A percentile compares a stretch with the other conserved stretches of the same genome.
These are phyloP conservation scores for Ceratobasidium sp. DNA, from an alignment of 1,284 basidiomycete genomes.

Conservation along the genomic window DNA sequence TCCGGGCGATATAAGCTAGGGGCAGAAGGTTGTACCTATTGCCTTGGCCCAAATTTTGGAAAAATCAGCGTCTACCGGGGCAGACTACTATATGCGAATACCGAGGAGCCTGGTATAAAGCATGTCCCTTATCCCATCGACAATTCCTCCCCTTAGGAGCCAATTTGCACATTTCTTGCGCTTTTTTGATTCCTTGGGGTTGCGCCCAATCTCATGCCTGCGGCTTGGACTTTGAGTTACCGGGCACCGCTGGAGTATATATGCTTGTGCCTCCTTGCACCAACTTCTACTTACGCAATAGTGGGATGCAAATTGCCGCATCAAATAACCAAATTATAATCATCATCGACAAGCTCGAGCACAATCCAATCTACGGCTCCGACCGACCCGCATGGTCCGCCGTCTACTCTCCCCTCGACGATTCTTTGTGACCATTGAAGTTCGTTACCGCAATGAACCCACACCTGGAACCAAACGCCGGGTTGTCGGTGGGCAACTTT, in stretches of 20 bases:
- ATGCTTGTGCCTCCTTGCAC: background rate
- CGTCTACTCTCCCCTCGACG: slow-evolving; percentile 75
- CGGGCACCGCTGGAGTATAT: slow-evolving; percentile 27
- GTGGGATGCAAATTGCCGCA: slow-evolving; percentile 9
- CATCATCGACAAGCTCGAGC: slow-evolving; percentile 86
- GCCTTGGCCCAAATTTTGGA: background rate
- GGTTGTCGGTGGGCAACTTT: slow-evolving; percentile 70
- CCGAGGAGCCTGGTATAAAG: background rate
- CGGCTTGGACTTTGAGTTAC: slow-evolving; percentile 15
- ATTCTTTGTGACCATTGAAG: slow-evolving; percentile 71
- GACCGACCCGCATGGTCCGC: slow-evolving; percentile 76
- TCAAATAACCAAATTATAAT: background rate
- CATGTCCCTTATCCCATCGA: background rate
- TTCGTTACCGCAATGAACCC: slow-evolving; percentile 64
- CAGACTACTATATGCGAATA: background rate
- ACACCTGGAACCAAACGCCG: too few species aligned
- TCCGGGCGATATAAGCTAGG: background rate
- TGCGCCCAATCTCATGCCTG: background rate
- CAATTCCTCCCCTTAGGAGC: background rate
- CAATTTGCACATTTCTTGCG: background rate
- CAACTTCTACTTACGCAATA: background rate
- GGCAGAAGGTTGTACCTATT: background rate
- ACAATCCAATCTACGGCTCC: slow-evolving; percentile 75
- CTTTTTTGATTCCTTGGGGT: background rate
- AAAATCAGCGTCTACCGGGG: background rate